These are phyloP conservation scores for Coniochaeta hoffmannii DNA, from an alignment of 2,329 filamentous ascomycete genomes.

Conservation along the genomic window DNA sequence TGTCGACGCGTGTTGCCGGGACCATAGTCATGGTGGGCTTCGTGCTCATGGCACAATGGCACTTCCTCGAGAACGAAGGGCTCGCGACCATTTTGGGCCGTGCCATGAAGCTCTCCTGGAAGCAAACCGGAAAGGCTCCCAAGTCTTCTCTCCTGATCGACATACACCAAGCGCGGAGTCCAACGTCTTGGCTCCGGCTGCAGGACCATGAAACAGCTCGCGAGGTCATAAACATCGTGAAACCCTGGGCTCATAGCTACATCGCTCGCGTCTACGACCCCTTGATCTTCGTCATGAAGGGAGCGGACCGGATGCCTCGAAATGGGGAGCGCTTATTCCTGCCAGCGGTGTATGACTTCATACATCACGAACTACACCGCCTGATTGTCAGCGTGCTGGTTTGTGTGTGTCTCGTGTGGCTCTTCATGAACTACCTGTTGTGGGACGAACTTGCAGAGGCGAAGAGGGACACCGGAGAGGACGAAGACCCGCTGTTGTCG, in stretches of 20 bases:
- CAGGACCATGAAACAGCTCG: constrained; percentile 74
- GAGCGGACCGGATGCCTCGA: constrained; percentile 56
- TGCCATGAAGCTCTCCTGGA: constrained; percentile 22
- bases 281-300: constrained; percentile 62
- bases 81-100: constrained; percentile 27
- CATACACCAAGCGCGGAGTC: constrained; percentile 69
- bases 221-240: constrained; percentile 70
- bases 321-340: constrained; percentile 40
- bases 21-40: constrained; percentile 67
- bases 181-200: constrained; percentile 66
- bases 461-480: constrained; percentile 35
- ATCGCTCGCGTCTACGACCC: constrained; percentile 69
- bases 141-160: constrained; percentile 42
- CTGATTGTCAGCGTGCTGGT: constrained; percentile 59
- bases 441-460: constrained; percentile 51
- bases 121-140: constrained; percentile 17
- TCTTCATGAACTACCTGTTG: constrained; percentile 68
- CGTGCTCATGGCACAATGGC: constrained; percentile 67
- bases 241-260: constrained; percentile 63
- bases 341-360: constrained; percentile 60
- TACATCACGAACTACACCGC: constrained; percentile 47
- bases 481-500: constrained; percentile 45
- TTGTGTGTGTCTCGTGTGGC: constrained; percentile 54
- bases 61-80: constrained; percentile 61
- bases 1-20: constrained; percentile 68